phyloP scores from a whole-genome alignment of 202 grass and related monocot species.

The Musa balbisiana region DNA sequence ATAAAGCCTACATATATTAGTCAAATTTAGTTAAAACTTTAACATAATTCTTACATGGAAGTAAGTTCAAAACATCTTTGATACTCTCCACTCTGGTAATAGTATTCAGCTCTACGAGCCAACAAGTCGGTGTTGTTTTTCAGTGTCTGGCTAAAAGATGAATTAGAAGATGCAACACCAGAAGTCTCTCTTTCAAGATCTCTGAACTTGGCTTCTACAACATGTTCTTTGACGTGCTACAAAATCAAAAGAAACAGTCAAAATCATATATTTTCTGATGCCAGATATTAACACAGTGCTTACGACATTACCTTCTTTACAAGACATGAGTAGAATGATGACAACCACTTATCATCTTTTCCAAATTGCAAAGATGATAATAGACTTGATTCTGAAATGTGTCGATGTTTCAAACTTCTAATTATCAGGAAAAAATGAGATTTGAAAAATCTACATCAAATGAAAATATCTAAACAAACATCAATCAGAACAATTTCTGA shows the following conservation, averaged over 20 bases:
- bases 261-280: not conserved
- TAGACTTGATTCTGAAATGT: constrained; percentile 64
- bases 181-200: constrained; percentile 68
- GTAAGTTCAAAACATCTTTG: constrained; percentile 91
- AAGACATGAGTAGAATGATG: constrained; percentile 83
- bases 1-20: not conserved
- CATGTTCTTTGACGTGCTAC: constrained; percentile 83
- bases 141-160: constrained; percentile 44
- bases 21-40: not conserved
- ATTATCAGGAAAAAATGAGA: not conserved
- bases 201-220: constrained; percentile 94
- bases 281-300: not conserved
- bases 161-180: constrained; percentile 47
- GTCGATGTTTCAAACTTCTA: not conserved
- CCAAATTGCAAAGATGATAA: constrained; percentile 79
- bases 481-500: not conserved
- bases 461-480: not conserved
- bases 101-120: constrained; percentile 91
- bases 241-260: constrained; percentile 16
- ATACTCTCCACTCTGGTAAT: constrained; percentile 86
- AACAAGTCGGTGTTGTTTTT: constrained; percentile 83
- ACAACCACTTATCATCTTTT: constrained; percentile 86
- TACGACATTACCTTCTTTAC: constrained; percentile 64
- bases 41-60: constrained; percentile 55
- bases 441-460: not conserved